A percentile compares a stretch with the other conserved stretches of the same genome.
Conservation (phyloP, 2,329 filamentous ascomycete genomes). For the Colletotrichum lupini region DNA sequence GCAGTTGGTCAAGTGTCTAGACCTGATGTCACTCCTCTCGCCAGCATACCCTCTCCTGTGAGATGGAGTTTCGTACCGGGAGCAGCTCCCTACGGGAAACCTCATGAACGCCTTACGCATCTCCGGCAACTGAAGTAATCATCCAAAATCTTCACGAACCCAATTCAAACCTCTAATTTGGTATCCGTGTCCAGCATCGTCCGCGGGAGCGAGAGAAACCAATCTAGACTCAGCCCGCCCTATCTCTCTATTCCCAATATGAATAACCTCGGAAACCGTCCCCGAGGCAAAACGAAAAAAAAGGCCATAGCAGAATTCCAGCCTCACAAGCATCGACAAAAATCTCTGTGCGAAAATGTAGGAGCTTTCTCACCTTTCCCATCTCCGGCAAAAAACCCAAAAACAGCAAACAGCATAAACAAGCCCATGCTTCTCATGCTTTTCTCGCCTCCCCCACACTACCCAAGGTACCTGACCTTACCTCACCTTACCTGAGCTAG, state of each 20-base stretch:
- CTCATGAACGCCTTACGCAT: not conserved
- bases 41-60: not conserved
- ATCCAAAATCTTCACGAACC: not conserved
- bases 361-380: not conserved
- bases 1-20: too few relatives aligned
- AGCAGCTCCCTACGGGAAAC: not conserved
- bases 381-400: not conserved
- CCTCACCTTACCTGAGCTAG: not conserved
- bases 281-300: not conserved
- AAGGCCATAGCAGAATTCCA: not conserved
- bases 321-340: not conserved
- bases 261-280: not conserved
- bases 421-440: not conserved
- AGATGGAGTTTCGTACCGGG: not conserved
- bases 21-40: too few relatives aligned
- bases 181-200: not conserved
- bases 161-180: not conserved
- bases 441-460: not conserved
- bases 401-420: not conserved
- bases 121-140: not conserved
- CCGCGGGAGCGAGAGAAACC: not conserved
- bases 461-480: not conserved
- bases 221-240: not conserved
- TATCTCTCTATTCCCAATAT: not conserved
- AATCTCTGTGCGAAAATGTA: not conserved